Evolutionary conservation across 2,329 filamentous ascomycete genomes (phyloP), one percentile per base, ranked within the genome.

Genomic region (Neofusicoccum laricinum): DNA sequence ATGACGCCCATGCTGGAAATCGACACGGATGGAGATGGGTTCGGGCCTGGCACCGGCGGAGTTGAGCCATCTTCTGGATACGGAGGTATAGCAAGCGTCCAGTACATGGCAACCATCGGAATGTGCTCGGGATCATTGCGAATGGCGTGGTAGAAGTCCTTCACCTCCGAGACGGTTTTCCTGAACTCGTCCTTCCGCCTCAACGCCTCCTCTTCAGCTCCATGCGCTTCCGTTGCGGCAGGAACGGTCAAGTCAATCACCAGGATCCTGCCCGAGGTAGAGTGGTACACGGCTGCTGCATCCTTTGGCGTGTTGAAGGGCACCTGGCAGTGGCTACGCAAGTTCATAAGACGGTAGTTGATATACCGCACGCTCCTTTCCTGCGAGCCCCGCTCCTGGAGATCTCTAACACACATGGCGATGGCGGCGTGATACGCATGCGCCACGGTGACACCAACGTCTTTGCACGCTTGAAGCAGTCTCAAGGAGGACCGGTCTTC

Each of bases 1-100:
- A 80, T 65, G 36, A 62, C 59, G 4, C 65, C 65, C 45, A 67
- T 64, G n/a, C 65, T 67, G 19, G 65, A 67, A 10, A 68, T 65
- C 1, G 64, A 67, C 10, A 67, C 66, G 1, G 65, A 67, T 5
- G 65, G 62, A 14, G 41, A 17, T 4, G 17, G 17, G 36, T 67
- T 66, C 2, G 65, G 65, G 11, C 41, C n/a, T 40, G 66, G 67
- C 32, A 68, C 30, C 3, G 66, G 65, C 8, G 43, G 30, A n/a
- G 61, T 38, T 5, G 11, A 38, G 15, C 17, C 41, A 14, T 36
- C 55, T 14, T 41, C 51, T 12, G 25, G 55, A 15, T 36, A 65
- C 40, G 36, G 64, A 17, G n/a, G 17, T 3, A 41, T 61, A 11
- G 6, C 34, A 14, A 49, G 41, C 11, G 41, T 30, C 57, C 57